phyloP scores from a whole-genome alignment of 1,284 basidiomycete genomes.

The Trichosporon inkin region DNA sequence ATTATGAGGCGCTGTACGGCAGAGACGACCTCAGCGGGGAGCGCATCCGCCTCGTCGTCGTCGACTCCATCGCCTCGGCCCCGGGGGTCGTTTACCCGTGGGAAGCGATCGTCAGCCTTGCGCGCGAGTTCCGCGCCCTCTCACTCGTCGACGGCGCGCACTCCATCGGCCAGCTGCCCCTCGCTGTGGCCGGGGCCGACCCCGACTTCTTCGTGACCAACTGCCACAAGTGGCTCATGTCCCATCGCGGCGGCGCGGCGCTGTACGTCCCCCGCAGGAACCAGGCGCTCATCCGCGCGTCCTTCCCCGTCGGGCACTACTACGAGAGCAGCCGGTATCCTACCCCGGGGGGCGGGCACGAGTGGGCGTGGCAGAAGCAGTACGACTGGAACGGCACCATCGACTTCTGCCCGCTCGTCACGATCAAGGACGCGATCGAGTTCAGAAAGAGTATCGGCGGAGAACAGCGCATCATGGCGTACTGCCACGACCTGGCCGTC shows the following conservation, averaged over 20 bases:
- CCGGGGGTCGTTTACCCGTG: slow-evolving; percentile 73
- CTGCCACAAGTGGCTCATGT: slow-evolving; percentile 74
- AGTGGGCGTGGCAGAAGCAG: slow-evolving; percentile 48
- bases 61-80: slow-evolving; percentile 67
- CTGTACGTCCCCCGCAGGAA: slow-evolving; percentile 76
- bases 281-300: slow-evolving; percentile 67
- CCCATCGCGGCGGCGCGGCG: slow-evolving; percentile 65
- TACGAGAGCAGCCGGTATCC: slow-evolving; percentile 56
- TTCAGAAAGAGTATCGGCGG: slow-evolving; percentile 80
- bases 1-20: slow-evolving; percentile 35
- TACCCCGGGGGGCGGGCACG: slow-evolving; percentile 25
- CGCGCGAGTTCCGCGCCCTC: slow-evolving; percentile 63
- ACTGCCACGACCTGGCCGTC: slow-evolving; percentile 69
- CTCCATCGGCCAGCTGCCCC: slow-evolving; percentile 59
- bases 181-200: slow-evolving; percentile 59
- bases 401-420: slow-evolving; percentile 36
- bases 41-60: slow-evolving; percentile 60
- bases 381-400: slow-evolving; percentile 39
- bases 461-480: slow-evolving; percentile 69
- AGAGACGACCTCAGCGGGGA: slow-evolving; percentile 24
- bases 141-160: slow-evolving; percentile 80
- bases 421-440: slow-evolving; percentile 58
- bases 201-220: slow-evolving; percentile 84
- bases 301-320: slow-evolving; percentile 66
- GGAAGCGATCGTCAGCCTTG: slow-evolving; percentile 68